phyloP scores from a whole-genome alignment of 78 protist genomes.

The Polysphondylium violaceum region DNA sequence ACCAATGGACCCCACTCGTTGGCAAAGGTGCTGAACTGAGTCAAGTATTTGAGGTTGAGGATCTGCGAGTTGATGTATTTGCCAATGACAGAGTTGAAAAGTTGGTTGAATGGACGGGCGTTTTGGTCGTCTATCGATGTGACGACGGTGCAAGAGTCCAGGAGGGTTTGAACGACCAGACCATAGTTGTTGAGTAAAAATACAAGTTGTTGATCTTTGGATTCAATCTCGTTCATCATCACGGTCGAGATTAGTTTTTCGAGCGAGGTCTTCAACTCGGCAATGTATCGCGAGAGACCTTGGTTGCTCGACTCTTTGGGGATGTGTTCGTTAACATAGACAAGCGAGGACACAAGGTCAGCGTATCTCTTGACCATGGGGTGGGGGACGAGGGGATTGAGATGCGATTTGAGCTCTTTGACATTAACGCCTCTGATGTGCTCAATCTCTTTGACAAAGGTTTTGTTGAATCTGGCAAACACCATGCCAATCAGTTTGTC shows the following conservation, averaged over 20 bases:
- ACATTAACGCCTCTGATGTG: background rate
- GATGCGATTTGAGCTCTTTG: constrained; percentile 42
- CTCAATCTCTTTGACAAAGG: background rate
- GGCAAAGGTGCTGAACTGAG: constrained; percentile 4
- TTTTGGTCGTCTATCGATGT: background rate
- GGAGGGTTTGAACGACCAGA: background rate
- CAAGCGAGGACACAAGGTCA: background rate
- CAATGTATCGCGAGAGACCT: background rate
- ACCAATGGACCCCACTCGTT: constrained; percentile 73
- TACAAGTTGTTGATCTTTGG: constrained; percentile 28
- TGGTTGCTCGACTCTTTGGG: background rate
- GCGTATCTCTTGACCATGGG: constrained; percentile 12
- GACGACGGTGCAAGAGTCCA: background rate
- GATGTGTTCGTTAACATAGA: background rate
- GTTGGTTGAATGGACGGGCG: background rate
- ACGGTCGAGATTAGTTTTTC: background rate
- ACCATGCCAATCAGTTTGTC: constrained; percentile 9
- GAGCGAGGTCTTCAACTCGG: background rate
- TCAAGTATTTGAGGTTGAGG: background rate
- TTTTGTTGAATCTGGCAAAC: background rate
- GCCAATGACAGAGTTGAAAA: background rate
- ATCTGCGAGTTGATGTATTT: constrained; percentile 32
- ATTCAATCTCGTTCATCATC: constrained; percentile 15
- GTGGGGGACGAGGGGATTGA: constrained; percentile 1
- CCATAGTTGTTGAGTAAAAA: constrained; percentile 38